phyloP scores from a whole-genome alignment of 176 grass and related monocot genomes.

The Aegilops longissima region DNA sequence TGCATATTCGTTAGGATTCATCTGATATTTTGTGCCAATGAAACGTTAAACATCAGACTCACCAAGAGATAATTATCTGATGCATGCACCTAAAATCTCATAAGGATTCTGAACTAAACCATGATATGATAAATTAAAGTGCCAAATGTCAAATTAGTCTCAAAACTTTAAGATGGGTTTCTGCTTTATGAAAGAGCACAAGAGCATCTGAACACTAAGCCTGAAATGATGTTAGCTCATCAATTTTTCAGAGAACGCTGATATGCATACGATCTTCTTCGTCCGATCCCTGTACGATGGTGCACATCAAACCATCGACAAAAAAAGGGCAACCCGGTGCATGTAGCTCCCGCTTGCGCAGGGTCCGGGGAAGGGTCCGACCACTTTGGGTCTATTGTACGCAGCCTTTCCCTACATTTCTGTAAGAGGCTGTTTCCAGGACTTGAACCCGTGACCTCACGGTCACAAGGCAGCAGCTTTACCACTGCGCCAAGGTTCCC shows the following conservation, averaged over 20 bases:
- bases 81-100: background rate
- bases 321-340: no score
- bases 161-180: background rate
- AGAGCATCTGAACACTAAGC: background rate
- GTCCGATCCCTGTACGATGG: no score
- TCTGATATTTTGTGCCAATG: background rate
- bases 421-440: no score
- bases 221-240: conserved; percentile 10
- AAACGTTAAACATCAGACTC: background rate
- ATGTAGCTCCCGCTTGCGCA: no score
- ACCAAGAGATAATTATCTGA: background rate
- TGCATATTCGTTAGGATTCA: background rate
- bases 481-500: no score
- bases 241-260: background rate
- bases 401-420: no score
- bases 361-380: no score
- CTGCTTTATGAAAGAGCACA: background rate
- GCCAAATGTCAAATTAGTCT: conserved; percentile 9
- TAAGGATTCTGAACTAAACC: background rate
- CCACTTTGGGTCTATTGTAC: no score
- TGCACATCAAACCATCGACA: no score
- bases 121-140: background rate
- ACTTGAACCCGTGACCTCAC: no score
- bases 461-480: no score
- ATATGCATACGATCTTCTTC: no score